Evolutionary conservation across 768 basidiomycete genomes (phyloP), one percentile per base, ranked within the genome.

Genomic region (Mycena pura): DNA sequence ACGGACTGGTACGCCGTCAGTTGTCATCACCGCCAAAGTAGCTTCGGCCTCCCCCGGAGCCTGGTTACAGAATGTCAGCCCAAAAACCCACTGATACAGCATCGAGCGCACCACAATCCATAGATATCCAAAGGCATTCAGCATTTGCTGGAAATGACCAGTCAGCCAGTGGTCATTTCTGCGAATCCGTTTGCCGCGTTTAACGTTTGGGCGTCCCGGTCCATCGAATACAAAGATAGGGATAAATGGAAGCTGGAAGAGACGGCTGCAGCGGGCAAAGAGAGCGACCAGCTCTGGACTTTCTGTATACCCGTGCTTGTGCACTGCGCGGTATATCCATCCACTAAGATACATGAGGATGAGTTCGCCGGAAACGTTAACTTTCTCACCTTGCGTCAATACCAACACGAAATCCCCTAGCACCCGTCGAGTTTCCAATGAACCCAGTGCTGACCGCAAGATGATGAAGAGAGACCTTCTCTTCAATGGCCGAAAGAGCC

Each of bases 1-100:
- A 11, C 56, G 41, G 22, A 47, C 25, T 3, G 62, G 62, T 29
- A 74, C 60, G 13, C 78, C 78, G 50, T 71, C 66, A 0, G 67
- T 62, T 36, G 78, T 81, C 63, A 85, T 76, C n/a, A 73, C 68
- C 1, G 84, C 81, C 5, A 86, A 71, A 55, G 85, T 84, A 3
- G 83, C 84, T 53, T 85, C 85, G 1, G 84, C 85, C 68, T 85
- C 84, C 15, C 83, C 84, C 17, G 82, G 82, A 17, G 85, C 84
- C 74, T 75, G 17, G n/a, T n/a, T n/a, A n/a, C n/a, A 14, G 39
- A 34, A 51, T n/a, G 14, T n/a, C n/a, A 31, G 44, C n/a, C 11
- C 14, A 29, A 21, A 25, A n/a, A 43, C 22, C 11, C 29, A 5
- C 3, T 32, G n/a, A 24, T 36, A 4, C 29, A 27, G 31, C 14